A percentile compares a stretch with the other conserved stretches of the same genome.
These are phyloP conservation scores for Sanghuangporus weigelae DNA, from an alignment of 1,284 basidiomycete species.

Conservation along the genomic window DNA sequence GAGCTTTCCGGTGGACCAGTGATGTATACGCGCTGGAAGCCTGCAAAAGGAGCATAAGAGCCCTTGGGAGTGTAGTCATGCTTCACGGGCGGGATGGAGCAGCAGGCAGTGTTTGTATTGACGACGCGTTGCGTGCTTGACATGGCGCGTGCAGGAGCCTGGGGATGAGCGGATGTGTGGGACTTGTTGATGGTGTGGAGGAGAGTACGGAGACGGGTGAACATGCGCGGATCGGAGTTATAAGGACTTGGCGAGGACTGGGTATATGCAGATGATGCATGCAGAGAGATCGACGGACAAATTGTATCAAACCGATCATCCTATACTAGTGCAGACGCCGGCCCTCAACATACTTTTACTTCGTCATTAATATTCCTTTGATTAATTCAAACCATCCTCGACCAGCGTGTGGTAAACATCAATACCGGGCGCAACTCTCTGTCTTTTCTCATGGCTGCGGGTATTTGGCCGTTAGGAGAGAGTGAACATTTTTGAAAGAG, in stretches of 20 bases:
- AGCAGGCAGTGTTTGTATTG: conserved; percentile 56
- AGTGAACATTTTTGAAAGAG: conserved; percentile 35
- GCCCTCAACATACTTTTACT: conserved; percentile 12
- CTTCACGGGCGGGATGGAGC: conserved; percentile 49
- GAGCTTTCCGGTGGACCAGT: conserved; percentile 43
- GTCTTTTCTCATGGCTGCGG: conserved; percentile 37
- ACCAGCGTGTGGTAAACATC: conserved; percentile 23
- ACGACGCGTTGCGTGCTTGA: conserved; percentile 32
- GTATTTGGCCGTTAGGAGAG: conserved; percentile 43
- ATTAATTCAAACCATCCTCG: conserved; percentile 27
- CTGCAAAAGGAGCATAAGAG: conserved; percentile 36
- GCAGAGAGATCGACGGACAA: background rate
- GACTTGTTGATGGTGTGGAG: conserved; percentile 34
- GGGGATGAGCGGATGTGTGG: background rate
- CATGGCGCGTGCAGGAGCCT: conserved; percentile 26
- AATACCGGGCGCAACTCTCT: conserved; percentile 39
- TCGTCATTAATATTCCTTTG: conserved; percentile 8
- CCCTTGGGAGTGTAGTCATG: conserved; percentile 49
- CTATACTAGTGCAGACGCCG: background rate
- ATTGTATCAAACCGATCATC: conserved; percentile 1
- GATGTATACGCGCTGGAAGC: conserved; percentile 43
- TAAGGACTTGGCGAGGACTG: background rate
- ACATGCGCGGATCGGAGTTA: conserved; percentile 26
- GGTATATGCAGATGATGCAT: background rate
- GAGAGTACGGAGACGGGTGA: conserved; percentile 38